Base-by-base conservation (phyloP, 495 filamentous ascomycete species). In the Trichocladium antarcticum region DNA sequence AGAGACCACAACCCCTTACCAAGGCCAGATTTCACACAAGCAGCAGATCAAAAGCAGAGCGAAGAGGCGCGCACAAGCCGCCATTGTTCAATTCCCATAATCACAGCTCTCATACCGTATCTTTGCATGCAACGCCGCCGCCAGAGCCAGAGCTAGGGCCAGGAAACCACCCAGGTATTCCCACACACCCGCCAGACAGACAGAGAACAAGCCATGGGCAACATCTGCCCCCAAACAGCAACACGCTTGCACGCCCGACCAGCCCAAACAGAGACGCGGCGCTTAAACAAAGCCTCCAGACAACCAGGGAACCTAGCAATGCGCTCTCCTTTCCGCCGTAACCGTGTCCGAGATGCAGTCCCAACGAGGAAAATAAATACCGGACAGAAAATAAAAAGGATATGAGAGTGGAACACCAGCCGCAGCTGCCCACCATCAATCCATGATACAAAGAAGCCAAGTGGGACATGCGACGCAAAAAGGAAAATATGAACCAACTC, bases 281-380 rank as follows among this genome's bases (percentile, higher is more conserved):
- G 42, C 21, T 36, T 37, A 42, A 50, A 43, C 27, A 52, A n/a
- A 29, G 50, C 48, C 40, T 37, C 36, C 40, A 44, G 43, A 47
- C 28, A 43, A 40, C 38, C 32, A 44, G 43, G 50, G 50, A 42
- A 42, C 45, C 40, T 32, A 49, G 42, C 42, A 45, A 49, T 49
- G 47, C 47, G 37, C n/a, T 38, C 40, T 34, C 38, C 44, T 28
- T 37, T 42, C 52, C 19, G 20, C 50, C 42, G 16, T 39, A 41
- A 47, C 59, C 53, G 51, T 51, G 55, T 58, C 58, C 58, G 58
- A 59, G 59, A 62, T 62, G 59, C 59, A 60, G 42, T 46, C 51
- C 59, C 46, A 32, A 32, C 3, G 10, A 32, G 31, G 11, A 10
- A 14, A 32, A 32, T 53, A 17, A 38, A 51, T 24, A 53, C 16